Base-by-base conservation (phyloP, 768 basidiomycete species). In the Hortiboletus campestris region DNA sequence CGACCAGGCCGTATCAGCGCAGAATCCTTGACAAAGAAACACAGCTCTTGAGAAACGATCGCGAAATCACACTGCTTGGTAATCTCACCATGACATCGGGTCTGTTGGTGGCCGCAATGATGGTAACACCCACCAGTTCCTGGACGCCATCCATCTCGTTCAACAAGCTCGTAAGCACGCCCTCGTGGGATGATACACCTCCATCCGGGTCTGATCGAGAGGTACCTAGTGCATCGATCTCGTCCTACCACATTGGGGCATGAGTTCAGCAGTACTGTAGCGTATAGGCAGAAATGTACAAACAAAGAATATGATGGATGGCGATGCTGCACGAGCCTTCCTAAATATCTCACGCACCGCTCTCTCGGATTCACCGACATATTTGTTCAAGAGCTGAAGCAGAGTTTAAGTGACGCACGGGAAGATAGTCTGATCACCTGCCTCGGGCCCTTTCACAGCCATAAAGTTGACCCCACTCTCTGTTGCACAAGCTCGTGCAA, bases 141-240 rank as follows among this genome's bases (percentile, higher is more conserved):
- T 98, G 92, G 1, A 98, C 90, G 19, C 97, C 97, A 66, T 98
- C 97, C 94, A 98, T 98, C 68, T 99, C 97, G 67, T 96, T 98
- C 53, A 99, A 70, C 13, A 99, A 77, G 57, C 86, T 96, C 2
- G 95, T 95, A 9, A 99, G 79, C 13, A 98, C 93, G 9, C 97
- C 94, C 62, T 92, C 89, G 62, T 94, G 89, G 0, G 84, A 78
- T 0, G 81, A 79, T 1, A 76, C 72, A 6, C 75, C 84, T 3
- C 75, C 73, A 16, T 84, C 81, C 8, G 67, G 69, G 43, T 84
- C 82, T 0, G 75, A 77, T 32, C 97, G 83, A 1, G 92, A 86
- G 1, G 85, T 84, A 2, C 91, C 95, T 1, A 99, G 80, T 0
- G 95, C 94, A 66, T 99, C 97, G 49, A 99, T 91, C 70, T 99